phyloP scores from a whole-genome alignment of 2,329 filamentous ascomycete species.

The Xylariaceae sp. region DNA sequence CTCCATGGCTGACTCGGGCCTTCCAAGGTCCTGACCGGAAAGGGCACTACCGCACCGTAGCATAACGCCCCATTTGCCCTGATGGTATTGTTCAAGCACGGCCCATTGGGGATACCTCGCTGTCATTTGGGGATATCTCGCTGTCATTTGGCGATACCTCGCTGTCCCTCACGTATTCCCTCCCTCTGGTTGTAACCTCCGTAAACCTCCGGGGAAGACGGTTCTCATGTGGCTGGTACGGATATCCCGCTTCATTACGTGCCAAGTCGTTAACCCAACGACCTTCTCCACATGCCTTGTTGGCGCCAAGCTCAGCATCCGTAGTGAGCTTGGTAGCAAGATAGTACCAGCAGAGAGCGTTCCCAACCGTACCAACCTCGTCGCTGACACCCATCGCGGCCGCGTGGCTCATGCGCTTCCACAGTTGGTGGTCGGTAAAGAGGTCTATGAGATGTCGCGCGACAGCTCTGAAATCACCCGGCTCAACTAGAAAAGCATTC shows the following conservation, averaged over 20 bases:
- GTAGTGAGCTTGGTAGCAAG: constrained; percentile 63
- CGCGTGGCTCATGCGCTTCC: constrained; percentile 61
- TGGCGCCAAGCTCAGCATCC: constrained; percentile 52
- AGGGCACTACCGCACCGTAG: too few species aligned
- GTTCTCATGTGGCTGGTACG: constrained; percentile 56
- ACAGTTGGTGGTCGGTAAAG: constrained; percentile 61
- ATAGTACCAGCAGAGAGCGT: constrained; percentile 72
- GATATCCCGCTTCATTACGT: constrained; percentile 54
- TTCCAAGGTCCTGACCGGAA: too few species aligned
- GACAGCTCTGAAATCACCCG: constrained; percentile 65
- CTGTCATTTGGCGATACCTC: neutral
- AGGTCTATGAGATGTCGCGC: constrained; percentile 63
- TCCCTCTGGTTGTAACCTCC: constrained; percentile 10
- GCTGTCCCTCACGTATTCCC: neutral
- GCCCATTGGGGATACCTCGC: neutral
- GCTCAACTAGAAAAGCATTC: constrained; percentile 69
- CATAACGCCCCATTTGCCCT: too few species aligned
- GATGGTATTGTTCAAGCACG: too few species aligned
- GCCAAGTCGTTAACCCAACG: constrained; percentile 72
- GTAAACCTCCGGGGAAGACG: constrained; percentile 51
- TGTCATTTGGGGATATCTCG: neutral
- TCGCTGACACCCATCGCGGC: constrained; percentile 67
- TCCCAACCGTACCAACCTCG: constrained; percentile 77
- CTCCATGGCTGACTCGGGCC: too few species aligned
- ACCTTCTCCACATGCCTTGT: constrained; percentile 38